Percentiles rank a stretch among this genome's conserved stretches.
Evolutionary conservation across 495 filamentous ascomycete genomes (phyloP).

Genomic region (Xylaria telfairii): DNA sequence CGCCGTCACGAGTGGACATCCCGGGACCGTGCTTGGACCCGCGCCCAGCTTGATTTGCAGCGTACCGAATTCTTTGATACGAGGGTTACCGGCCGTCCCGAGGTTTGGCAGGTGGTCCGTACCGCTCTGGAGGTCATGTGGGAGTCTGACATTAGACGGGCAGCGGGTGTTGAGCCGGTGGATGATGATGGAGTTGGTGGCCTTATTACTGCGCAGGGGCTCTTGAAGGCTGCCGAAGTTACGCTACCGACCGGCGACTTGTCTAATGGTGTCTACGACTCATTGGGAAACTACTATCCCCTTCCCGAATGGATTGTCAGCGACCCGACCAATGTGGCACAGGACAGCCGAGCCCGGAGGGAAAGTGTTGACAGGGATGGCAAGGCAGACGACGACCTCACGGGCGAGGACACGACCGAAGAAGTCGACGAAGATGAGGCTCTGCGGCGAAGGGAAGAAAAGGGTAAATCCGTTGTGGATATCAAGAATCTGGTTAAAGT

Average conservation of each 20-base stretch:
- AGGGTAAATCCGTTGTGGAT: slow-evolving; percentile 60
- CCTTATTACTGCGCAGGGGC: slow-evolving; percentile 76
- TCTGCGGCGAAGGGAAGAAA: slow-evolving; percentile 69
- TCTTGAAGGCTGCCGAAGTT: slow-evolving; percentile 77
- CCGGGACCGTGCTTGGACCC: slow-evolving; percentile 53
- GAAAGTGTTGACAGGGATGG: slow-evolving; percentile 41
- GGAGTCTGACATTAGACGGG: slow-evolving; percentile 39
- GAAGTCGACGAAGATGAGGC: slow-evolving; percentile 56
- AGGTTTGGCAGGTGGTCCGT: slow-evolving; percentile 79
- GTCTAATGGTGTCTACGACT: slow-evolving; percentile 78
- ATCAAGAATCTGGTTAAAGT: slow-evolving; percentile 63
- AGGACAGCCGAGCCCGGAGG: slow-evolving; percentile 40
- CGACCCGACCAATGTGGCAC: slow-evolving; percentile 73
- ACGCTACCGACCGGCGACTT: slow-evolving; percentile 79
- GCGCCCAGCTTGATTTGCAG: slow-evolving; percentile 50
- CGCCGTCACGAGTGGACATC: slow-evolving; percentile 57
- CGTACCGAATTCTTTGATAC: slow-evolving; percentile 82
- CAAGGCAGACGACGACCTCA: slow-evolving; percentile 52
- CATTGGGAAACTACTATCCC: slow-evolving; percentile 74
- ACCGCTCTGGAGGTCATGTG: slow-evolving; percentile 70
- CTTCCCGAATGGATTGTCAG: slow-evolving; percentile 77
- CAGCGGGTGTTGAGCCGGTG: slow-evolving; percentile 28
- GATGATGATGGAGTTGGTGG: slow-evolving; percentile 43
- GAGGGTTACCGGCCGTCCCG: slow-evolving; percentile 72
- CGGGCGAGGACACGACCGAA: slow-evolving; percentile 48